Conservation (phyloP, 768 basidiomycete genomes). For the Boletus sp. region DNA sequence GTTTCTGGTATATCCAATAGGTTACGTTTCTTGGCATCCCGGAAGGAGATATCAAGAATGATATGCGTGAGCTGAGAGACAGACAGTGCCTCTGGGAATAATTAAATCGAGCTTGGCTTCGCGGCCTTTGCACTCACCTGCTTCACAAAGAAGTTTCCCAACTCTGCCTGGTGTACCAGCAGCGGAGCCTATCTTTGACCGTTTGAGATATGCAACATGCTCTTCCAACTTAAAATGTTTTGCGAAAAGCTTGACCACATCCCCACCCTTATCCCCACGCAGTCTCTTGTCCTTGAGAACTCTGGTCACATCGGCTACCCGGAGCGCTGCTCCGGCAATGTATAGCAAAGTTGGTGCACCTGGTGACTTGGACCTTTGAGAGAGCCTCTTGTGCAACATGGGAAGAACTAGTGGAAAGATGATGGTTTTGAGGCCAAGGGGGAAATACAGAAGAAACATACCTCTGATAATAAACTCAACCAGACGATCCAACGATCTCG, state of each 20-base stretch:
- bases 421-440: not conserved
- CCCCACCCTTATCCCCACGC: constrained; percentile 80
- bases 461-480: constrained; percentile 76
- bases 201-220: constrained; percentile 78
- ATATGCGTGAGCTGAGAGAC: constrained; percentile 80
- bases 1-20: constrained; percentile 84
- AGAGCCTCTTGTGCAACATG: constrained; percentile 63
- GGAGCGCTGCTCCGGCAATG: constrained; percentile 83
- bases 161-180: constrained; percentile 92
- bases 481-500: constrained; percentile 69
- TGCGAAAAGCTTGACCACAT: constrained; percentile 93
- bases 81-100: constrained; percentile 59
- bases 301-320: constrained; percentile 86
- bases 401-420: constrained; percentile 51
- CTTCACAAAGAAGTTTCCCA: constrained; percentile 78
- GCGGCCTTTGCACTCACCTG: constrained; percentile 43
- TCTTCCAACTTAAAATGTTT: constrained; percentile 91
- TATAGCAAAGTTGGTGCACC: constrained; percentile 90
- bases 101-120: constrained; percentile 4
- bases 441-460: constrained; percentile 31
- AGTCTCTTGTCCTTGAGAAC: constrained; percentile 66
- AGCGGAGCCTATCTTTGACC: constrained; percentile 85
- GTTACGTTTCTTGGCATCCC: constrained; percentile 72
- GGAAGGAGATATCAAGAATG: constrained; percentile 72
- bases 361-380: constrained; percentile 69